A percentile compares a stretch with the other conserved stretches of the same genome.
These are phyloP conservation scores for Coemansia sp. DNA, from an alignment of 192 early-diverging fungal species.

Conservation along the genomic window DNA sequence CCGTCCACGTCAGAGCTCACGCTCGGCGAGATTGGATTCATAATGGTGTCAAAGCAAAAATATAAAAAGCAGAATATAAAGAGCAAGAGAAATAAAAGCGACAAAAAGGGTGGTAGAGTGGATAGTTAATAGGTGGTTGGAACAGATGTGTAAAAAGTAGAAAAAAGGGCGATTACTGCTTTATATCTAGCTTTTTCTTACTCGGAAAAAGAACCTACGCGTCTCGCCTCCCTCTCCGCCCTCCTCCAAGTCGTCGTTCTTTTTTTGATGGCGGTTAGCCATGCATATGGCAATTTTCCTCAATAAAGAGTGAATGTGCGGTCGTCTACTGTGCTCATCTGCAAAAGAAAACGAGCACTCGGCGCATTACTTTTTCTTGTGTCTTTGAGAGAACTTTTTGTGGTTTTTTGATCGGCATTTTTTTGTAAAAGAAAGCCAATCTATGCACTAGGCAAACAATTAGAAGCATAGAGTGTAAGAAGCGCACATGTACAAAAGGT, in stretches of 20 bases:
- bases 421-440: not conserved
- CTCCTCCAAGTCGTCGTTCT: not conserved
- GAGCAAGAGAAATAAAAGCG: not conserved
- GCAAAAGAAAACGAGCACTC: not conserved
- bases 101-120: not conserved
- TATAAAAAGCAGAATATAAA: not conserved
- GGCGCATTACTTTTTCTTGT: not conserved
- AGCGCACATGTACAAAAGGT: not conserved
- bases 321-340: constrained; percentile 3
- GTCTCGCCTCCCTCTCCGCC: not conserved
- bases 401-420: not conserved
- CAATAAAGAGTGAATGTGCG: not conserved
- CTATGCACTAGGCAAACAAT: not conserved
- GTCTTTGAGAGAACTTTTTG: not conserved
- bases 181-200: not conserved
- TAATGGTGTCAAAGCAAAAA: not conserved
- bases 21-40: not conserved
- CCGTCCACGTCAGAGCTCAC: not conserved
- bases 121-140: not conserved
- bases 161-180: not conserved
- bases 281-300: constrained; percentile 4
- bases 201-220: not conserved
- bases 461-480: not conserved
- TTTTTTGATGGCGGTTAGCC: constrained; percentile 3
- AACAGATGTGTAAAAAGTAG: not conserved